Evolutionary conservation across 2,329 filamentous ascomycete species (phyloP).

Genomic region (Alternaria incomplexa): DNA sequence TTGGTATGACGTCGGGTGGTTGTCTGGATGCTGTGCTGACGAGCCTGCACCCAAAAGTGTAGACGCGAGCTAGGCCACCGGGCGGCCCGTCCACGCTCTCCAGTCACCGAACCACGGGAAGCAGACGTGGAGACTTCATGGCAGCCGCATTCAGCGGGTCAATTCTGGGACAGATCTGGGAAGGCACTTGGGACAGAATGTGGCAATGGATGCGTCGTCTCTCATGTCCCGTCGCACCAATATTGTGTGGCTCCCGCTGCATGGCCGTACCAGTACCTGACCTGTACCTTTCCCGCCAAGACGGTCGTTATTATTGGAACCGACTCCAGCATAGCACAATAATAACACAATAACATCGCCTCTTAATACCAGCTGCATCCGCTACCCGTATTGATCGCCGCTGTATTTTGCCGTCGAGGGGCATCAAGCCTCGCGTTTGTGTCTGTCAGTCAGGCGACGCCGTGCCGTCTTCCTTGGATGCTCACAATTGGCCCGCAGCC

Average conservation of each 20-base stretch:
- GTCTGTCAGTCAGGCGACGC: constrained; percentile 34
- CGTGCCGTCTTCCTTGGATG: constrained; percentile 27
- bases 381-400: constrained; percentile 13
- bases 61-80: constrained; percentile 24
- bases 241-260: constrained; percentile 18
- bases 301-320: constrained; percentile 29
- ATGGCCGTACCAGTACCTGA: constrained; percentile 19
- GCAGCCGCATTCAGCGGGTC: background rate
- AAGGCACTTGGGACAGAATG: background rate
- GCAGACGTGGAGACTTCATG: background rate
- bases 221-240: background rate
- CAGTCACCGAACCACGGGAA: constrained; percentile 5
- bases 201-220: background rate
- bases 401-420: constrained; percentile 9
- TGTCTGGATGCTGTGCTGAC: constrained; percentile 11
- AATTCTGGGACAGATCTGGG: background rate
- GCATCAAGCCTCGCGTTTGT: background rate
- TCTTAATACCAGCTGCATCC: background rate
- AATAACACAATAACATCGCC: constrained; percentile 5
- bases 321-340: constrained; percentile 18
- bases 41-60: constrained; percentile 32
- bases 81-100: constrained; percentile 8
- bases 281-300: constrained; percentile 23
- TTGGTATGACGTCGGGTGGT: constrained; percentile 20
- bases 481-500: constrained; percentile 31